Evolutionary conservation across 78 protist species (phyloP).

Genomic region (Mantamonas sphyraenae): DNA sequence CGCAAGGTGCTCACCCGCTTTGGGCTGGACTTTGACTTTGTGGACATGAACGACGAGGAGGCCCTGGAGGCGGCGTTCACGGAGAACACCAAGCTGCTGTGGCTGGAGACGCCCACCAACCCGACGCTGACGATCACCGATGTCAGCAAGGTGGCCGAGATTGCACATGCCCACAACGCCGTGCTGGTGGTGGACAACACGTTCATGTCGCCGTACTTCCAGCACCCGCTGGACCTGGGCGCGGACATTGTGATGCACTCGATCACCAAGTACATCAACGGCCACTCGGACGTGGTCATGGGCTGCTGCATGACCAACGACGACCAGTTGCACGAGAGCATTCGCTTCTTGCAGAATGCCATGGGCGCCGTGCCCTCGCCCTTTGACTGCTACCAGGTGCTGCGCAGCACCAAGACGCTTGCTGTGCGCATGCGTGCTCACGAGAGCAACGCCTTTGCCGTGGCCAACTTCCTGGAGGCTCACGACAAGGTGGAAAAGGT

Average conservation of each 20-base stretch:
- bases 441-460: conserved; percentile 56
- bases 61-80: conserved; percentile 47
- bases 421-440: conserved; percentile 67
- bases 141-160: conserved; percentile 50
- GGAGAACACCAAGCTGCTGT: conserved; percentile 57
- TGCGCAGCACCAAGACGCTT: conserved; percentile 76
- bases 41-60: conserved; percentile 56
- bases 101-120: conserved; percentile 91
- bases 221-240: conserved; percentile 80
- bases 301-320: conserved; percentile 59
- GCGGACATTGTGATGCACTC: conserved; percentile 89
- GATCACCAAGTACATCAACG: conserved; percentile 84
- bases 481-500: conserved; percentile 60
- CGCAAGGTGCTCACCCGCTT: conserved; percentile 26
- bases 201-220: conserved; percentile 78
- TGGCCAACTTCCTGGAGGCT: conserved; percentile 42
- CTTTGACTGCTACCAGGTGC: conserved; percentile 76
- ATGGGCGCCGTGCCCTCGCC: conserved; percentile 78
- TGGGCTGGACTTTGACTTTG: conserved; percentile 51
- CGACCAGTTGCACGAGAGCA: conserved; percentile 22
- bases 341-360: conserved; percentile 58
- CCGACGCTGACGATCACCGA: conserved; percentile 74
- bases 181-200: conserved; percentile 84
- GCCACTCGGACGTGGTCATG: conserved; percentile 80
- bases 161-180: conserved; percentile 55